phyloP scores from a whole-genome alignment of 2,329 filamentous ascomycete species.

The Grosmannia serpens region DNA sequence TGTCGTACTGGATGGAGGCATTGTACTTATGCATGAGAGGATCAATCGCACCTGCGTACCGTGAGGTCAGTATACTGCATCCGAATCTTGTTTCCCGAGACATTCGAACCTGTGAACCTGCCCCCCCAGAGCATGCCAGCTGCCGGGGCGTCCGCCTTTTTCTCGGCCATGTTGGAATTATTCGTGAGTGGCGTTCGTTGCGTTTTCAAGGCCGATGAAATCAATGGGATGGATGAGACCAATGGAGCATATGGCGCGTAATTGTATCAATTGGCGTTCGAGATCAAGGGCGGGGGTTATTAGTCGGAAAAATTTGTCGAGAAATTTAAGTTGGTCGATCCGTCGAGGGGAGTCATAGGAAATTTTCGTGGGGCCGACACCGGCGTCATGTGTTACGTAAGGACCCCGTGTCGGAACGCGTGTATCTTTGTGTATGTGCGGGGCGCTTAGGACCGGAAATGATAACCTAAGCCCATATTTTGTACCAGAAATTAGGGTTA shows the following conservation, averaged over 20 bases:
- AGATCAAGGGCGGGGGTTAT: not conserved
- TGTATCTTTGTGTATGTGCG: not conserved
- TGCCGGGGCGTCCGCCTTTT: not conserved
- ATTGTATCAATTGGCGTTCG: not conserved
- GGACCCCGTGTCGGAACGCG: not conserved
- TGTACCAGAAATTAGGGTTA: not conserved
- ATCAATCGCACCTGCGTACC: constrained; percentile 56
- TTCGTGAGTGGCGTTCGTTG: not conserved
- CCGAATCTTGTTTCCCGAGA: constrained; percentile 2
- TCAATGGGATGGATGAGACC: not conserved
- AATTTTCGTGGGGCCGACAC: not conserved
- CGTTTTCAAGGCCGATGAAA: not conserved
- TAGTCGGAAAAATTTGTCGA: not conserved
- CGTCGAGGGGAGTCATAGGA: not conserved
- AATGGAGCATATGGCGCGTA: not conserved
- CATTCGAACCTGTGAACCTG: constrained; percentile 32
- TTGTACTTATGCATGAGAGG: constrained; percentile 81
- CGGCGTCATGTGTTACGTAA: not conserved
- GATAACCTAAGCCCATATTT: not conserved
- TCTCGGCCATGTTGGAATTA: not conserved
- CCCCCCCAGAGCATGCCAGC: constrained; percentile 27
- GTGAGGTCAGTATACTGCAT: constrained; percentile 6
- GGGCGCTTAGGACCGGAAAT: not conserved
- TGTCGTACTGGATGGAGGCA: constrained; percentile 66
- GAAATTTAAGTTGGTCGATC: not conserved